These are phyloP conservation scores for Zizania latifolia DNA, from an alignment of 176 grass and related monocot species.

Conservation along the genomic window DNA sequence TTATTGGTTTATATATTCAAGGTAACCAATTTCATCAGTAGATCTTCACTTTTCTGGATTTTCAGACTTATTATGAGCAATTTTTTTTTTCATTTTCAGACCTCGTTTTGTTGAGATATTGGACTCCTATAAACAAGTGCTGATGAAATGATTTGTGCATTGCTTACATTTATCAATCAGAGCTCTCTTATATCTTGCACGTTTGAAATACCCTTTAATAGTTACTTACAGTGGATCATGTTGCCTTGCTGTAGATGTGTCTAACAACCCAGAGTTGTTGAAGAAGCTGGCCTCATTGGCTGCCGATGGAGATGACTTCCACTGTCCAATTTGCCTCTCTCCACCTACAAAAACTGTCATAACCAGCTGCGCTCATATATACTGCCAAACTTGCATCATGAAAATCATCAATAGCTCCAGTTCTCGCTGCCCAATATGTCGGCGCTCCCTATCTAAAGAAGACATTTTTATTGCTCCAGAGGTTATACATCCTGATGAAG, in stretches of 20 bases:
- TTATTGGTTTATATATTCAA: not conserved
- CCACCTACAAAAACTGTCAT: slow-evolving; percentile 76
- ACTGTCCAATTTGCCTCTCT: slow-evolving; percentile 87
- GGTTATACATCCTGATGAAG: slow-evolving; percentile 40
- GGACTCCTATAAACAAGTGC: not conserved
- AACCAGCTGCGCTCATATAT: slow-evolving; percentile 87
- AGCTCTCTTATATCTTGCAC: not conserved
- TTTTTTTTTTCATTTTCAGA: not conserved
- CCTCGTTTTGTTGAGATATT: not conserved
- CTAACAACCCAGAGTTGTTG: slow-evolving; percentile 67
- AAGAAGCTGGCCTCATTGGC: slow-evolving; percentile 84
- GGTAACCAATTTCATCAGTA: not conserved
- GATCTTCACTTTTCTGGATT: not conserved
- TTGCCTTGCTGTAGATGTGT: slow-evolving; percentile 55
- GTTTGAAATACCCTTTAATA: not conserved
- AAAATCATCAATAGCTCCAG: slow-evolving; percentile 65
- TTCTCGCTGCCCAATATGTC: slow-evolving; percentile 82
- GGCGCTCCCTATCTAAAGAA: slow-evolving; percentile 60
- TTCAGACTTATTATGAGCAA: not conserved
- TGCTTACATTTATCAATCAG: not conserved
- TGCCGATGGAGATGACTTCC: slow-evolving; percentile 91
- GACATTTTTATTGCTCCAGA: slow-evolving; percentile 80
- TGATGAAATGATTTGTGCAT: not conserved
- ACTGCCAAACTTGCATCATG: slow-evolving; percentile 78
- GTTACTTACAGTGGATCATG: slow-evolving; percentile 14